These are phyloP conservation scores for Kuraishia capsulata DNA, from an alignment of 805 yeast species.

Conservation along the genomic window DNA sequence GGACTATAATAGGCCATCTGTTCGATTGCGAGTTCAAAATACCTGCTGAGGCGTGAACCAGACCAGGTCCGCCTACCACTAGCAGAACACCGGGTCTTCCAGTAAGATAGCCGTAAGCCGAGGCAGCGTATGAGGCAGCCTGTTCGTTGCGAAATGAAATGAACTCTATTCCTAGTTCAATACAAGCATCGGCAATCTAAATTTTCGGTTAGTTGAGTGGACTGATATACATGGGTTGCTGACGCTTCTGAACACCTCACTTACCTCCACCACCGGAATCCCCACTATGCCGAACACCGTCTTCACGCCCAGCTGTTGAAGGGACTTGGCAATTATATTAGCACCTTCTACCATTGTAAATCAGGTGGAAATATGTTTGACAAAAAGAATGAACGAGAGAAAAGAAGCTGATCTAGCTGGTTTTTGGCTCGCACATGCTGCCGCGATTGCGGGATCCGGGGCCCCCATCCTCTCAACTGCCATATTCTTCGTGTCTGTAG, in stretches of 20 bases:
- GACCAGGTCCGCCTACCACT: constrained; percentile 73
- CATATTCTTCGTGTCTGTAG: too few relatives aligned
- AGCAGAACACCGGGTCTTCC: constrained; percentile 57
- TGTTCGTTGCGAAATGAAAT: constrained; percentile 63
- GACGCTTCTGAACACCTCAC: constrained; percentile 4
- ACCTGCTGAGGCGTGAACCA: constrained; percentile 61
- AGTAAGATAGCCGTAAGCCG: constrained; percentile 58
- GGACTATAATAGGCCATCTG: constrained; percentile 55
- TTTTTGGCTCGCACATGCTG: too few relatives aligned
- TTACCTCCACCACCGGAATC: constrained; percentile 59
- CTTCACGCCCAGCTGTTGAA: constrained; percentile 40
- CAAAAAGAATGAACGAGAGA: neutral
- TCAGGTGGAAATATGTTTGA: neutral
- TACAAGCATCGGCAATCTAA: constrained; percentile 48
- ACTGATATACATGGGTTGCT: neutral
- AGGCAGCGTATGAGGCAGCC: constrained; percentile 69
- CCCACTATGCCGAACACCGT: constrained; percentile 67
- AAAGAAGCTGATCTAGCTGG: too few relatives aligned
- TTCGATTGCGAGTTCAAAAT: constrained; percentile 52
- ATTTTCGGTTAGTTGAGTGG: constrained; percentile 1
- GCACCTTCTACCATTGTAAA: constrained; percentile 26
- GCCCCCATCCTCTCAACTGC: too few relatives aligned
- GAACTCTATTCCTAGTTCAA: constrained; percentile 44
- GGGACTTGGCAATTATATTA: constrained; percentile 34
- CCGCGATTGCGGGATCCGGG: too few relatives aligned